These are phyloP conservation scores for Russula sp. DNA, from an alignment of 768 basidiomycete genomes.

Conservation along the genomic window DNA sequence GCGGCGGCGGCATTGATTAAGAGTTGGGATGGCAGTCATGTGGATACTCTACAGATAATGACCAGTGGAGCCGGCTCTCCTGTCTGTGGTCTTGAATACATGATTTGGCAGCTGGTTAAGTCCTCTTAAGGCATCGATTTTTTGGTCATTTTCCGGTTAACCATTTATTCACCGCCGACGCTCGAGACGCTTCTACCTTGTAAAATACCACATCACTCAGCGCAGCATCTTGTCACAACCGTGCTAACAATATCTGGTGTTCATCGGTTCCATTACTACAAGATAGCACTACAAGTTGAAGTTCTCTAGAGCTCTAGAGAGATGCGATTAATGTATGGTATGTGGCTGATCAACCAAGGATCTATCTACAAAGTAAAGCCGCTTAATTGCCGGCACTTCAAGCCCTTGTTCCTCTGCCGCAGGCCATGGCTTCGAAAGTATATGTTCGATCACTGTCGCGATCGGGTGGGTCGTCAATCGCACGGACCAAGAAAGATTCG, in stretches of 20 bases:
- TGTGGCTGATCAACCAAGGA: too few relatives aligned
- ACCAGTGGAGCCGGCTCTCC: too few relatives aligned
- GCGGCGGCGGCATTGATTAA: too few relatives aligned
- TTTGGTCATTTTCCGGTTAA: too few relatives aligned
- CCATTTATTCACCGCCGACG: too few relatives aligned
- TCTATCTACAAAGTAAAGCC: slow-evolving; percentile 29
- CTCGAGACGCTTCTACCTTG: too few relatives aligned
- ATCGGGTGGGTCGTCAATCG: slow-evolving; percentile 80
- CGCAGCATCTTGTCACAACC: not conserved
- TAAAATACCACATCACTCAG: too few relatives aligned
- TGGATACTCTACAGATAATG: too few relatives aligned
- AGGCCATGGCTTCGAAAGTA: slow-evolving; percentile 68
- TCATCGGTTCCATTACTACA: not conserved
- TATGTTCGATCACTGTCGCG: slow-evolving; percentile 65
- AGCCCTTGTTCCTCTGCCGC: slow-evolving; percentile 53
- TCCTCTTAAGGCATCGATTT: too few relatives aligned
- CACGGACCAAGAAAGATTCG: slow-evolving; percentile 77
- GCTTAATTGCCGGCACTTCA: slow-evolving; percentile 51
- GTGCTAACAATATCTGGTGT: not conserved
- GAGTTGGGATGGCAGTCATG: too few relatives aligned
- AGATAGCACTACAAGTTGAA: not conserved
- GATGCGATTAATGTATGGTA: not conserved
- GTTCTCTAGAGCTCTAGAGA: not conserved
- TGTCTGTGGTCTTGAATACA: too few relatives aligned
- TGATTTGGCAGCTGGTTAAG: too few relatives aligned